A percentile compares a stretch with the other conserved stretches of the same genome.
Evolutionary conservation across 176 grass and related monocot genomes (phyloP).

Genomic region (Triticum urartu): DNA sequence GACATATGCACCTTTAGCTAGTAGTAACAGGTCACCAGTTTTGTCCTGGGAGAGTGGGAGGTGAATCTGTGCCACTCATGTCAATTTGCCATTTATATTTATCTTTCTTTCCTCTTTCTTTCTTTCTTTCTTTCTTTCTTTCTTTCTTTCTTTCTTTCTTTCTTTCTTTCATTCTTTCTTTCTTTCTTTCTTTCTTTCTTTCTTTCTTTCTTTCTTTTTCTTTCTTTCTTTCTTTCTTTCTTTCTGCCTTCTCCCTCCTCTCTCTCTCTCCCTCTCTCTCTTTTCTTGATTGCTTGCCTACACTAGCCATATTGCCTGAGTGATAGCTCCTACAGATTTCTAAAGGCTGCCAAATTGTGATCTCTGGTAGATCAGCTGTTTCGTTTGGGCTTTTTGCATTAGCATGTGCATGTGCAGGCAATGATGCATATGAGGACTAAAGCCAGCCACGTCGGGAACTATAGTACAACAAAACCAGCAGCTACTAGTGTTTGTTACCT

Average conservation of each 20-base stretch:
- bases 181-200: not conserved
- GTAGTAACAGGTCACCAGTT: slow-evolving; percentile 21
- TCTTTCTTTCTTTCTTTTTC: not conserved
- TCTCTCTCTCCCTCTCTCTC: no score
- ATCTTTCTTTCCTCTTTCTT: slow-evolving; percentile 5
- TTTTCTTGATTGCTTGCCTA: slow-evolving; percentile 37
- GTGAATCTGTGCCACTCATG: slow-evolving; percentile 36
- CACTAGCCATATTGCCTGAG: slow-evolving; percentile 9
- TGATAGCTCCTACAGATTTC: slow-evolving; percentile 37
- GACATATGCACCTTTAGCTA: slow-evolving; percentile 20
- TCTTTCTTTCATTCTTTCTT: not conserved
- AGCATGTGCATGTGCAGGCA: slow-evolving; percentile 46
- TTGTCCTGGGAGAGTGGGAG: not conserved
- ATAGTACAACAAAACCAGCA: slow-evolving; percentile 39
- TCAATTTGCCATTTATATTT: slow-evolving; percentile 40
- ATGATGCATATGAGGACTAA: slow-evolving; percentile 37
- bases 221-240: not conserved
- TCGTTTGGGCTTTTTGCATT: slow-evolving; percentile 32
- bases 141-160: not conserved
- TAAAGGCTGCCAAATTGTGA: slow-evolving; percentile 43
- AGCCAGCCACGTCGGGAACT: slow-evolving; percentile 35
- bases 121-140: not conserved
- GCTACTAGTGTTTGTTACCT: slow-evolving; percentile 27
- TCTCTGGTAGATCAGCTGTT: slow-evolving; percentile 33
- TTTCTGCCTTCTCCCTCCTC: not conserved